Base-by-base conservation (phyloP, 1,284 basidiomycete species). In the Trichosporon coremiiforme region DNA sequence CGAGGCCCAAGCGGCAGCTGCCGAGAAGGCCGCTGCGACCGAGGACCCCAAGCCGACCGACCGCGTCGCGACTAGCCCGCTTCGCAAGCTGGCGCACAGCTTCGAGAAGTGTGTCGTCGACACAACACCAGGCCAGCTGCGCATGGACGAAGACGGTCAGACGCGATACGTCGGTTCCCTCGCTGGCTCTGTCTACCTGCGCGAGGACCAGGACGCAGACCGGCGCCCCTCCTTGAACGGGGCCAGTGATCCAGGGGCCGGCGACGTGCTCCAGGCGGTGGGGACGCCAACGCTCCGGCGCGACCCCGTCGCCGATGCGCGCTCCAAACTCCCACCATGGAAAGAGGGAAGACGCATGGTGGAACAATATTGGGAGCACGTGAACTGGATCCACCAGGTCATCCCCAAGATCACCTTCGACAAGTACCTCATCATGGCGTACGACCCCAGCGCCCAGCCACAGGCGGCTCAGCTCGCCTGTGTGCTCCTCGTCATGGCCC, bases 371-470 rank as follows among this genome's bases (percentile, higher is more conserved):
- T 83, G 80, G 80, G 79, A 82, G 66, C 80, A 84, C 67, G 82
- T 83, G n/a, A 79, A 80, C 69, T 83, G 82, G 82, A 82, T 83
- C 67, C 78, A 80, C 70, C 79, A 80, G 68, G 73, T 75, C n/a
- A 72, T 82, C n/a, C 78, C 77, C 12, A 70, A 77, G 41, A 65
- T 73, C 1, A 79, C 80, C 66, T 81, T 84, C 65, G 80, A 83
- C n/a, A 80, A 83, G 68, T 78, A 80, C 68, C 72, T 83, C n/a
- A 65, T 76, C 22, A 75, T 70, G 45, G 82, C 80, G 7, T 84
- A 84, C 69, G 78, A 79, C 57, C 69, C 71, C 10, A 50, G 68
- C 3, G 64, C 72, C 79, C 2, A n/a, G 36, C 75, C 79, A 1
- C 79, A 82, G 66, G 71, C 83, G 2, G 80, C 83, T 71, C 82